These are phyloP conservation scores for Beauveria varroae DNA, from an alignment of 2,329 filamentous ascomycete genomes.

Conservation along the genomic window DNA sequence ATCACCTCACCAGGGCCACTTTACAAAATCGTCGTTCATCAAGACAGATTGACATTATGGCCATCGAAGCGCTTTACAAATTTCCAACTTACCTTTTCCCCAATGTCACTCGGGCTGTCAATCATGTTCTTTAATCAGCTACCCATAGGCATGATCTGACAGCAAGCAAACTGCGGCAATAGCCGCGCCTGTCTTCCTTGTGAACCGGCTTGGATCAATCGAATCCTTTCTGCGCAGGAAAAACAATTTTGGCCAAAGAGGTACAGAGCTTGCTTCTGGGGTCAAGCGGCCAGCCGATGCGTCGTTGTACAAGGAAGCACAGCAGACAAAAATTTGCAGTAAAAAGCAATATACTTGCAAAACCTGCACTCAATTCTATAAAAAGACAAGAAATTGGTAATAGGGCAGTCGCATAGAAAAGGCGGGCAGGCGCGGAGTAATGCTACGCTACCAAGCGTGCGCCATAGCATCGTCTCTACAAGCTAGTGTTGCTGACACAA, in stretches of 20 bases:
- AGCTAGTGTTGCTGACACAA: too few relatives aligned
- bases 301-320: slow-evolving; percentile 5
- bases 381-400: too few relatives aligned
- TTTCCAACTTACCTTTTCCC: slow-evolving; percentile 12
- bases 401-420: too few relatives aligned
- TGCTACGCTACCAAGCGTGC: too few relatives aligned
- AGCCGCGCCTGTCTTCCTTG: background rate
- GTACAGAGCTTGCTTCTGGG: background rate
- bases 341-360: slow-evolving; percentile 15
- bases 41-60: slow-evolving; percentile 9
- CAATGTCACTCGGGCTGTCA: slow-evolving; percentile 14
- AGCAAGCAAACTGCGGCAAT: slow-evolving; percentile 14
- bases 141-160: slow-evolving; percentile 15
- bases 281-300: background rate
- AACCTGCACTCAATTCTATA: slow-evolving; percentile 13
- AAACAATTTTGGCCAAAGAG: background rate
- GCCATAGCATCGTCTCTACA: too few relatives aligned
- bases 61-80: slow-evolving; percentile 14
- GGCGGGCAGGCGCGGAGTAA: too few relatives aligned
- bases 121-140: slow-evolving; percentile 16
- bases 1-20: too few relatives aligned
- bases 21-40: too few relatives aligned
- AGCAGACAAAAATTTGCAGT: slow-evolving; percentile 14
- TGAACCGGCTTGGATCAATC: background rate
- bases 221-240: background rate